These are phyloP conservation scores for Cystobasidium tubakii DNA, from an alignment of 768 basidiomycete genomes.

Conservation along the genomic window DNA sequence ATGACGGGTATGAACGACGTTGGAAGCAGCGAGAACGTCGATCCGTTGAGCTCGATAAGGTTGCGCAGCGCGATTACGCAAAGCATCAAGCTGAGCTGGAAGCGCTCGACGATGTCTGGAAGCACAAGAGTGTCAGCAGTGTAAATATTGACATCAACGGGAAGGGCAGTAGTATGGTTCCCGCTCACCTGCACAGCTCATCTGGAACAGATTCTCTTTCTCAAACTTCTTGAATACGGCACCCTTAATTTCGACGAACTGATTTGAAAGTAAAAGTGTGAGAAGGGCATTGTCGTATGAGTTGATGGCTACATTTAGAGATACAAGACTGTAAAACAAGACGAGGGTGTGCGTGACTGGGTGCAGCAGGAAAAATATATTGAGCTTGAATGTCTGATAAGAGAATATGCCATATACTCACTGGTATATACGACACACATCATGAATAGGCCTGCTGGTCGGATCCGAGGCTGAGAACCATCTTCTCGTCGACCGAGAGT, in stretches of 20 bases:
- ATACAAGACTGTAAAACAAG: conserved; percentile 89
- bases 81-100: conserved; percentile 85
- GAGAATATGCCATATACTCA: conserved; percentile 49
- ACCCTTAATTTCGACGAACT: conserved; percentile 99
- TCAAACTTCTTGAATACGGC: conserved; percentile 99
- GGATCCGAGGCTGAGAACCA: conserved; percentile 58
- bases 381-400: neutral
- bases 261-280: conserved; percentile 89
- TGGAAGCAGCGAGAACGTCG: conserved; percentile 70
- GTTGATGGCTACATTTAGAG: conserved; percentile 94
- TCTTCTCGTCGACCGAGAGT: conserved; percentile 62
- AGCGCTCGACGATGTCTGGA: conserved; percentile 92
- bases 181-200: conserved; percentile 90
- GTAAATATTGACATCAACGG: too few species aligned
- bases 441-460: conserved; percentile 75
- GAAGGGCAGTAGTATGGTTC: too few species aligned
- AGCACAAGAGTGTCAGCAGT: neutral
- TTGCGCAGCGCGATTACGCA: conserved; percentile 86
- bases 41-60: conserved; percentile 84
- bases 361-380: neutral
- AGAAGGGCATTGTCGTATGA: conserved; percentile 93
- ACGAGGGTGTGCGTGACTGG: conserved; percentile 83
- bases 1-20: conserved; percentile 49
- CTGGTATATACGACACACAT: conserved; percentile 77
- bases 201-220: conserved; percentile 96